These are phyloP conservation scores for Stereocaulon alpinum DNA, from an alignment of 495 filamentous ascomycete species.

Conservation along the genomic window DNA sequence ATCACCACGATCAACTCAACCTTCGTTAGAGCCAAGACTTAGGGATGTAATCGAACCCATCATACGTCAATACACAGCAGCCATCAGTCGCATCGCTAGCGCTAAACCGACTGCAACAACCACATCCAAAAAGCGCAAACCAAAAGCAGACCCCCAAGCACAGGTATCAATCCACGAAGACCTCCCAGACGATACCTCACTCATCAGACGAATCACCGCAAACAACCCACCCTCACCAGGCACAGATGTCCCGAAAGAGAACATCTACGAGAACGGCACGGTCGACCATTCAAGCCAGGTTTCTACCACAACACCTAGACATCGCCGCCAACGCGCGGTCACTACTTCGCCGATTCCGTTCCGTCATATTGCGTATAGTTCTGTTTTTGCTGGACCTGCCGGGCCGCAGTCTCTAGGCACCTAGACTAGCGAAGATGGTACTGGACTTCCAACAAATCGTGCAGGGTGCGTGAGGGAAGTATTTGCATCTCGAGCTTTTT, in stretches of 20 bases:
- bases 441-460: too few relatives aligned
- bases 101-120: background rate
- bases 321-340: background rate
- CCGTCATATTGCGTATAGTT: background rate
- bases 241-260: conserved; percentile 17
- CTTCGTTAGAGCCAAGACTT: background rate
- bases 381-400: background rate
- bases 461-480: too few relatives aligned
- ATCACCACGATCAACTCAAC: background rate
- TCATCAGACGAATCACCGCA: conserved; percentile 12
- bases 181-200: background rate
- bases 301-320: background rate
- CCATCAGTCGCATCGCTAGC: background rate
- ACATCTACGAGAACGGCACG: background rate
- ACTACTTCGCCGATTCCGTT: background rate
- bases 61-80: background rate
- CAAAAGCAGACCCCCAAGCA: background rate
- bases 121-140: background rate
- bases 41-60: background rate
- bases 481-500: too few relatives aligned
- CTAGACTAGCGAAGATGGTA: too few relatives aligned
- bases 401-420: background rate
- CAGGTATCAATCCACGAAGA: conserved; percentile 9
- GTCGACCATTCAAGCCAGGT: conserved; percentile 1
- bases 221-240: conserved; percentile 11